Conservation (phyloP, 129 eudicot species). For the Arctium minus region DNA sequence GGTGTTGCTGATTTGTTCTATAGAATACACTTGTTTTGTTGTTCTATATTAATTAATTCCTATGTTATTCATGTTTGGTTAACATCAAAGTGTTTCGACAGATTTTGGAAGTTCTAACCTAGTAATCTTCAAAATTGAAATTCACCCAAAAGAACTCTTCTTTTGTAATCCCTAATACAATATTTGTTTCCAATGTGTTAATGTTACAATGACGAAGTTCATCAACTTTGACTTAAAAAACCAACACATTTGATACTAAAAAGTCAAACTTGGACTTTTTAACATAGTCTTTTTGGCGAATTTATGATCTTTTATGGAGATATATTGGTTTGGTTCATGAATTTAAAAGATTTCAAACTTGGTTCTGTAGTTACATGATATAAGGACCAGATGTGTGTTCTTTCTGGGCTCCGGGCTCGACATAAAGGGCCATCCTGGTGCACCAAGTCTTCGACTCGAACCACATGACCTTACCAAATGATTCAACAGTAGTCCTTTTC, state of each 20-base stretch:
- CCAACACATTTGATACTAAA: constrained; percentile 1
- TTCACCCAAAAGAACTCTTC: not conserved
- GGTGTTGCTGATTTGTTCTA: constrained; percentile 13
- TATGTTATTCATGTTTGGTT: not conserved
- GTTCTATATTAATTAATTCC: not conserved
- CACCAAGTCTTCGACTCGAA: constrained; percentile 21
- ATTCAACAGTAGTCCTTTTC: not conserved
- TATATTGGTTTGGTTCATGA: not conserved
- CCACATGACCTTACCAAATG: constrained; percentile 5
- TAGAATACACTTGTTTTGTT: constrained; percentile 4
- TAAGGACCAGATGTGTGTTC: not conserved
- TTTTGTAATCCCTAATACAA: not conserved
- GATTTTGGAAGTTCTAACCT: constrained; percentile 3
- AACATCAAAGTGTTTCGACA: not conserved
- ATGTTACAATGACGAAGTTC: not conserved
- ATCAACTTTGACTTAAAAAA: constrained; percentile 16
- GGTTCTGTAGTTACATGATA: not conserved
- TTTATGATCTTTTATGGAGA: constrained; percentile 5
- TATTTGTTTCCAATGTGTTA: not conserved
- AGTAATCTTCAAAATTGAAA: not conserved
- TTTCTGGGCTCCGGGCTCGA: not conserved
- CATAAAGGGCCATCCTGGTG: not conserved
- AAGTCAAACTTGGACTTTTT: constrained; percentile 20
- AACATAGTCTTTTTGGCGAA: not conserved
- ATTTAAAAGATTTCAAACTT: no score